A percentile compares a stretch with the other conserved stretches of the same genome.
Evolutionary conservation across 352 stramenopile genomes (phyloP).

Genomic region (Phytophthora palmivora): DNA sequence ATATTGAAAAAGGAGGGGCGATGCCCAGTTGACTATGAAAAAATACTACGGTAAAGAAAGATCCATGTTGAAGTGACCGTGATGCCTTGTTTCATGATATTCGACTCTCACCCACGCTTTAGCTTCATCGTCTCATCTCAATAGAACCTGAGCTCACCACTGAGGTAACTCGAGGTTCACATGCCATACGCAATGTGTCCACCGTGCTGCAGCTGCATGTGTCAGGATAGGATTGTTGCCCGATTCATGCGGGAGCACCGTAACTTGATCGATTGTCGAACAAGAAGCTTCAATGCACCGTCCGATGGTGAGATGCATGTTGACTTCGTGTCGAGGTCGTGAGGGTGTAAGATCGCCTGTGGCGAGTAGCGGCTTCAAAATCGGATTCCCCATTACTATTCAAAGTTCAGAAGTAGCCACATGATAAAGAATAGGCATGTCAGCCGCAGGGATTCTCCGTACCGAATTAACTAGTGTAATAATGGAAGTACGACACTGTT

Average conservation of each 20-base stretch:
- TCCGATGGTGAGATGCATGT: neutral
- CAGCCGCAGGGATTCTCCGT: too few species aligned
- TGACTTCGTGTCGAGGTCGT: neutral
- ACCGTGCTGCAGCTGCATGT: conserved; percentile 13
- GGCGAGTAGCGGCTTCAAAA: conserved; percentile 31
- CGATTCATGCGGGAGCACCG: neutral
- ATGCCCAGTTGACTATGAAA: neutral
- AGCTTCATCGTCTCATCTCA: conserved; percentile 11
- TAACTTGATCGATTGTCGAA: conserved; percentile 43
- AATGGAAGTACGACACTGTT: neutral
- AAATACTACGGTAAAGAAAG: conserved; percentile 2
- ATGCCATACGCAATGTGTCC: conserved; percentile 1
- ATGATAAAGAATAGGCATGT: conserved; percentile 19
- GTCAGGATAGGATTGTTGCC: conserved; percentile 25
- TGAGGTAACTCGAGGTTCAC: neutral
- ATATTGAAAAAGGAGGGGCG: conserved; percentile 14
- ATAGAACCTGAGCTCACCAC: neutral
- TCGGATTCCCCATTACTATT: neutral
- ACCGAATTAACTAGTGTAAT: conserved; percentile 4
- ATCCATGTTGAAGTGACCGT: conserved; percentile 18
- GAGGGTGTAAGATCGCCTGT: conserved; percentile 6
- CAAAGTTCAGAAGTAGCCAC: conserved; percentile 34
- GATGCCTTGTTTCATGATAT: neutral
- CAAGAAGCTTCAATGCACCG: conserved; percentile 15
- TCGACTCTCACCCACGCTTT: neutral